phyloP scores from a whole-genome alignment of 208 protist genomes.

The Acanthamoeba lenticulata region DNA sequence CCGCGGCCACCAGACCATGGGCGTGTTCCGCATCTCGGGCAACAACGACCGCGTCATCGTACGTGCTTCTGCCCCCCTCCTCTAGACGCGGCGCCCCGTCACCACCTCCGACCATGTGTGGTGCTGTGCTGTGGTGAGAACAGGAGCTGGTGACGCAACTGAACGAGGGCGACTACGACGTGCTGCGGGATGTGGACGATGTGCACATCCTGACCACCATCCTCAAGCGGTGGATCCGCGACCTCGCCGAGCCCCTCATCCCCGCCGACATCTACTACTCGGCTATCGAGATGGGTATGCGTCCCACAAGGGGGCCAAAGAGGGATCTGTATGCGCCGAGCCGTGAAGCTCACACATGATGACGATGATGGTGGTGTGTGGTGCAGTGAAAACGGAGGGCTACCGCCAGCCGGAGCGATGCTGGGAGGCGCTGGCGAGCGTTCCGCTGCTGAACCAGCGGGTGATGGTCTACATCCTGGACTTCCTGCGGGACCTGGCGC shows the following conservation, averaged over 20 bases:
- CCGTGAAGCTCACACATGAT: neutral
- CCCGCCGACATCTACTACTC: slow-evolving; percentile 28
- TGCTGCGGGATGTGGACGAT: slow-evolving; percentile 17
- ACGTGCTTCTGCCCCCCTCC: neutral
- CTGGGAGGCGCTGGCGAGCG: neutral
- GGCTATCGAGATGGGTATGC: neutral
- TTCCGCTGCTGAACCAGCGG: neutral
- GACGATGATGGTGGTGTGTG: neutral
- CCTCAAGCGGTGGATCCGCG: slow-evolving; percentile 55
- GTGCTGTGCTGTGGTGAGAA: neutral
- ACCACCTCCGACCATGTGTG: neutral
- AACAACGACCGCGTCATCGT: slow-evolving; percentile 52
- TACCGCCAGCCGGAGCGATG: slow-evolving; percentile 5
- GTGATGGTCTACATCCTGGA: slow-evolving; percentile 36
- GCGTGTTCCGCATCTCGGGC: slow-evolving; percentile 47
- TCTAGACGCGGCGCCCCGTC: no score
- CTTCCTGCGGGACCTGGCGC: neutral
- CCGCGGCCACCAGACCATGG: slow-evolving; percentile 10
- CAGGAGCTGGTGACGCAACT: slow-evolving; percentile 16
- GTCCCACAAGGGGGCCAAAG: no score
- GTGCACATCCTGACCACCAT: slow-evolving; percentile 51
- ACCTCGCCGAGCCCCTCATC: slow-evolving; percentile 47
- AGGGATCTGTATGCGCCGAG: neutral
- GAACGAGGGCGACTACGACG: slow-evolving; percentile 43
- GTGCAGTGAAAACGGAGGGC: slow-evolving; percentile 1